Base-by-base conservation (phyloP, 2,329 filamentous ascomycete species). In the Claviceps purpurea region DNA sequence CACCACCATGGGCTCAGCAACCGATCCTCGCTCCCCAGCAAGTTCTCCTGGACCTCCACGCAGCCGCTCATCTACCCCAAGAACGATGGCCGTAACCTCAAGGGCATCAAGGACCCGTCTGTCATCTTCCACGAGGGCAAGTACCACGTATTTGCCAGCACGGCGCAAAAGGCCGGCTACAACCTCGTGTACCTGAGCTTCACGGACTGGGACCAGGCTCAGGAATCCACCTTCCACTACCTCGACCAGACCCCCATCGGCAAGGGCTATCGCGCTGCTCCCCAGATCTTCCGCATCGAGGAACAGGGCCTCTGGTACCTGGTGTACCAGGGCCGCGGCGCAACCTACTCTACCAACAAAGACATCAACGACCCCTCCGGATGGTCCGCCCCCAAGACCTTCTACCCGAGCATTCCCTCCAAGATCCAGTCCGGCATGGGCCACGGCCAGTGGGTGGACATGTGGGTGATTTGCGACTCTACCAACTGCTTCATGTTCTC, bases 401-500 rank as follows among this genome's bases (percentile, higher is more conserved):
- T 51, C 43, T 51, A 47, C 34, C 2, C 26, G 10, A 7, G 2
- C 34, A 8, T 18, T 10, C 37, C 50, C 4, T 11, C 24, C 37
- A 7, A 1, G 16, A 1, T 16, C 67, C 73, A 22, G 74, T 83
- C 70, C 0, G 70, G 60, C 52, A 75, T 74, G 8, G 61, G 64
- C 63, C 81, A 75, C 0, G 78, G 78, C 0, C 61, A 69, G 11
- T 51, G 50, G 50, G 84, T 85, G 55, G 81, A 85, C 63, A 79
- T 82, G 65, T 78, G 79, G 0, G 56, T 84, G 52, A 84, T 85
- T 56, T 79, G 77, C 42, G 82, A 85, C 62, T 65, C 65, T 60
- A 64, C 61, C 6, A 75, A 76, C 65, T 83, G 84, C 78, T 84
- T 84, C 58, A 68, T 85, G 4, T 85, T 85, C 74, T 85, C 84